Conservation (phyloP, 139 green algal genomes). For the Coelastrella sp. region DNA sequence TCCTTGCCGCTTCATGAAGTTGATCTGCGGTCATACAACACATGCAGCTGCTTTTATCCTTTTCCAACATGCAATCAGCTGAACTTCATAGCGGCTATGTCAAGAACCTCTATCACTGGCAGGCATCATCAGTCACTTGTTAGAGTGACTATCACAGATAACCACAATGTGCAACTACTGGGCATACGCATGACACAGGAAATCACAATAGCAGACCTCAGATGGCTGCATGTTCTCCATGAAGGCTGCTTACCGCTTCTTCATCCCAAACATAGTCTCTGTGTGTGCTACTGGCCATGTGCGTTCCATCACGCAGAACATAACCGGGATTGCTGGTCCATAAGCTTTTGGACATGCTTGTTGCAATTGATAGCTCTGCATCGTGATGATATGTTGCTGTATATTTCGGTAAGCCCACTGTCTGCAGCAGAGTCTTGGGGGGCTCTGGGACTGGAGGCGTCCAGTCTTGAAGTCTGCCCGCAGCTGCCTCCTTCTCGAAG, state of each 20-base stretch:
- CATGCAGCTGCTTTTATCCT: no score
- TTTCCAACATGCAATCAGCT: no score
- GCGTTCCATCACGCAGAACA: constrained; percentile 59
- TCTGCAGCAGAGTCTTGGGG: constrained; percentile 46
- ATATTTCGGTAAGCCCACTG: constrained; percentile 54
- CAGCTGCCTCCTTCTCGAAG: constrained; percentile 53
- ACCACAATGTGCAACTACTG: no score
- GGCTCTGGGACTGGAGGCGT: constrained; percentile 21
- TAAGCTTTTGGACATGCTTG: constrained; percentile 58
- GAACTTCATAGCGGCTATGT: no score
- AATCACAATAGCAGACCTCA: background rate
- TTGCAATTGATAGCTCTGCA: constrained; percentile 30
- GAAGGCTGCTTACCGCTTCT: constrained; percentile 57
- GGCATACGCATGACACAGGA: background rate
- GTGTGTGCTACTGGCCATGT: constrained; percentile 55
- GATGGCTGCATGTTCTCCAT: background rate
- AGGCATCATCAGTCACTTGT: no score
- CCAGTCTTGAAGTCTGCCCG: constrained; percentile 46
- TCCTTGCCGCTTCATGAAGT: constrained; percentile 69
- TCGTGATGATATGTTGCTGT: constrained; percentile 48
- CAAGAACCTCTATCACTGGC: no score
- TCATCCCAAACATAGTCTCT: constrained; percentile 67
- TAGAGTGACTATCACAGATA: no score
- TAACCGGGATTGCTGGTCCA: constrained; percentile 65
- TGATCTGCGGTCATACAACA: constrained; percentile 48